Evolutionary conservation across 768 basidiomycete species (phyloP).

Genomic region (Lentinula detonsa): DNA sequence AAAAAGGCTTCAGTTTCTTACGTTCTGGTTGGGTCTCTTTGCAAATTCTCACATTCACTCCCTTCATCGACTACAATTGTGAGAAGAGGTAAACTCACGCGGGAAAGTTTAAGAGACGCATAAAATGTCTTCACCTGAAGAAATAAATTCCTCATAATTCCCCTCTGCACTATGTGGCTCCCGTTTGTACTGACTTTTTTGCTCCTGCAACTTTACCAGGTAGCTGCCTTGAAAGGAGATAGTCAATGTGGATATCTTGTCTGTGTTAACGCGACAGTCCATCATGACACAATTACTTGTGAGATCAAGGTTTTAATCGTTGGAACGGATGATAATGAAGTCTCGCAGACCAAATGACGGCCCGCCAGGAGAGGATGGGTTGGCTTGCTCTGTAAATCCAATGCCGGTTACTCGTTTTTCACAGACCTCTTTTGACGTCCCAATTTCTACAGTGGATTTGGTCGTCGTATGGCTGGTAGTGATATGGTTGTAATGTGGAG

Average conservation of each 20-base stretch:
- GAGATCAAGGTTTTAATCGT: conserved; percentile 14
- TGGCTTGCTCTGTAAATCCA: conserved; percentile 47
- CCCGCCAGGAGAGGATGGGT: conserved; percentile 32
- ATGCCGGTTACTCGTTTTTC: not conserved
- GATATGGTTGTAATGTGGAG: conserved; percentile 56
- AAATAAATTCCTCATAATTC: not conserved
- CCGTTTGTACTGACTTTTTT: not conserved
- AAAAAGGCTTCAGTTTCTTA: not conserved
- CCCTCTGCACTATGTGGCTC: not conserved
- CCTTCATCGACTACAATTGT: not conserved
- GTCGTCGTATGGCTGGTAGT: conserved; percentile 38
- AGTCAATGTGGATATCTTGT: conserved; percentile 35
- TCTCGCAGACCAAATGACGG: conserved; percentile 39
- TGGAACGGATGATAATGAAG: not conserved
- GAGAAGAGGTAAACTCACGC: not conserved
- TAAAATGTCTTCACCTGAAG: not conserved
- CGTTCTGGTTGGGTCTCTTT: not conserved
- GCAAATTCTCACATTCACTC: not conserved
- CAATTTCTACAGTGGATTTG: conserved; percentile 37
- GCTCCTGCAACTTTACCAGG: conserved; percentile 3
- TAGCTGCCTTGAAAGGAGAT: conserved; percentile 32
- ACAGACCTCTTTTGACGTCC: not conserved
- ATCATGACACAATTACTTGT: conserved; percentile 39
- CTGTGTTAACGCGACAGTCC: conserved; percentile 43
- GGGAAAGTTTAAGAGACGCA: not conserved